Base-by-base conservation (phyloP, 2,329 filamentous ascomycete species). In the Plenodomus lindquistii region DNA sequence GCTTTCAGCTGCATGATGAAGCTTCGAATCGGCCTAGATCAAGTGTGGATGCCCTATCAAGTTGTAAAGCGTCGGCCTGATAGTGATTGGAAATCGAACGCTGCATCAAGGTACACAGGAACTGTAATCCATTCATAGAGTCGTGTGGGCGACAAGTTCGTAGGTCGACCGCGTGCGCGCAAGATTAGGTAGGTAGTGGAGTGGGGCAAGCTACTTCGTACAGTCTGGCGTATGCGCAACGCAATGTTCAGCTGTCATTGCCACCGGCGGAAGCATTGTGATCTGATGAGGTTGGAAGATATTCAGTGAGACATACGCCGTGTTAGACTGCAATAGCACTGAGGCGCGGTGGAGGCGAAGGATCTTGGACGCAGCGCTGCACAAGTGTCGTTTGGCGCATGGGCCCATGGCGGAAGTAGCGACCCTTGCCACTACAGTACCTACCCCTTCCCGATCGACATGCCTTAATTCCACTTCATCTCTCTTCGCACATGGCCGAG, bases 381-480 rank as follows among this genome's bases (percentile, higher is more conserved):
- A 44, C 22, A 34, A 46, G 42, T 43, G 37, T 44, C 27, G 27
- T 31, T 42, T 46, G 45, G 54, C 46, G 57, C 57, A 54, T 50
- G 54, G 53, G 52, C 47, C 52, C 34, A 31, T 31, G 15, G 6
- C 27, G 27, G 27, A 31, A 31, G 27, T 31, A 31, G 27, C 27
- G 27, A 31, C 27, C 27, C 27, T 31, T 31, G 27, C 27, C 27
- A 31, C 27, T 31, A 31, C 46, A 45, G 44, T 50, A 40, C 46
- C 37, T 40, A 44, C 46, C 52, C 45, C 47, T 42, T 24, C 46
- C 45, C 44, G 54, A 59, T 59, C 56, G 55, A 40, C 56, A 51
- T 59, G 35, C 18, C 57, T 57, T 59, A 55, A 57, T 55, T 55
- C 40, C 54, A 59, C 57, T 44, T 59, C 57, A 57, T 43, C 37